A percentile compares a stretch with the other conserved stretches of the same genome.
Evolutionary conservation across 768 basidiomycete genomes (phyloP).

Genomic region (Dacryopinax primogenitus): DNA sequence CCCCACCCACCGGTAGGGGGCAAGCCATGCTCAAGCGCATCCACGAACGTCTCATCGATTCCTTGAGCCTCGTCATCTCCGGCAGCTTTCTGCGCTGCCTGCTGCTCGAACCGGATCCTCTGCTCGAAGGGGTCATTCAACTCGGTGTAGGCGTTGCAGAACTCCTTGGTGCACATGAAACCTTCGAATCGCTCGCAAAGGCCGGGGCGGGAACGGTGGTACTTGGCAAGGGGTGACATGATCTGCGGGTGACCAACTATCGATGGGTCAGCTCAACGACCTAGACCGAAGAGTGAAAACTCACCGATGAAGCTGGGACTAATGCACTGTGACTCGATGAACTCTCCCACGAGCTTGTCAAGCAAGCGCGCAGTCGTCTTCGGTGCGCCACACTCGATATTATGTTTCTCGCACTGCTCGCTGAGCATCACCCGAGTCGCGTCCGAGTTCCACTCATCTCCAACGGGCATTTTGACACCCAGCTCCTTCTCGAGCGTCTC

Average conservation of each 20-base stretch:
- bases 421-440: conserved; percentile 81
- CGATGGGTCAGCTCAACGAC: not conserved
- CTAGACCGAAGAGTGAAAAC: conserved; percentile 16
- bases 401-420: conserved; percentile 79
- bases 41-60: conserved; percentile 87
- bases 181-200: conserved; percentile 98
- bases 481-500: conserved; percentile 89
- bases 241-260: conserved; percentile 95
- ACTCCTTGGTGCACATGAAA: conserved; percentile 95
- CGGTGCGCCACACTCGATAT: conserved; percentile 92
- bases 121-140: conserved; percentile 99
- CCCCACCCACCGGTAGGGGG: conserved; percentile 98
- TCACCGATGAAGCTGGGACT: conserved; percentile 89
- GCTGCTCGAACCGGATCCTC: conserved; percentile 88
- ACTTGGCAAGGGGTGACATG: conserved; percentile 98
- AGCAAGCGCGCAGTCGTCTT: conserved; percentile 88
- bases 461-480: conserved; percentile 81
- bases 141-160: conserved; percentile 99
- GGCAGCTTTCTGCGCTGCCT: conserved; percentile 83
- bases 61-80: conserved; percentile 98
- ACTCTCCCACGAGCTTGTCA: conserved; percentile 99
- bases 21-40: conserved; percentile 95
- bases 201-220: conserved; percentile 92
- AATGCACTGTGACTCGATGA: conserved; percentile 91
- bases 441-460: conserved; percentile 73